Evolutionary conservation across 2,329 filamentous ascomycete genomes (phyloP).

Genomic region (Cytospora piceicola): DNA sequence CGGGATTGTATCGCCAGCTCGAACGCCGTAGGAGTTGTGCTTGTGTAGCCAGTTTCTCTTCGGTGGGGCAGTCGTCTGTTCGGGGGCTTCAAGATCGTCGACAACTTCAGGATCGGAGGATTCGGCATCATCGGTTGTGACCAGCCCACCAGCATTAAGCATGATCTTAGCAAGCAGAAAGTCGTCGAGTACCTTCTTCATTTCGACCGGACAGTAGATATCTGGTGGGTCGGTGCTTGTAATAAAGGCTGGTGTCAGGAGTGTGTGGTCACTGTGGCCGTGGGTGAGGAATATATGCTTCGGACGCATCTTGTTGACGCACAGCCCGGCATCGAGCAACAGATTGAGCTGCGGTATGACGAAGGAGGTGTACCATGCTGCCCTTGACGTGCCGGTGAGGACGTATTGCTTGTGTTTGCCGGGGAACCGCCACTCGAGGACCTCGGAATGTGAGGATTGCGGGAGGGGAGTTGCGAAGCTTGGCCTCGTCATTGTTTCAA

Average conservation of each 20-base stretch:
- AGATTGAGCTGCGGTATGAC: slow-evolving; percentile 54
- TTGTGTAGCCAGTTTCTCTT: slow-evolving; percentile 39
- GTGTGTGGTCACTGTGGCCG: slow-evolving; percentile 52
- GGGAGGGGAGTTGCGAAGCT: slow-evolving; percentile 49
- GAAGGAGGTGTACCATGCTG: slow-evolving; percentile 57
- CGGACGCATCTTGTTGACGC: slow-evolving; percentile 50
- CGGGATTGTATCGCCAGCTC: slow-evolving; percentile 42
- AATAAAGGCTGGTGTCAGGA: slow-evolving; percentile 48
- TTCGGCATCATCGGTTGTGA: slow-evolving; percentile 37
- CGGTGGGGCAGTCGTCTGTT: slow-evolving; percentile 8
- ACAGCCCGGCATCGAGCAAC: slow-evolving; percentile 53
- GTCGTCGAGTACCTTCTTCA: slow-evolving; percentile 44
- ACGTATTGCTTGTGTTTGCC: slow-evolving; percentile 47
- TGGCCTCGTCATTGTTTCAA: slow-evolving; percentile 17
- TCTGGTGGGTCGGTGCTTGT: slow-evolving; percentile 51
- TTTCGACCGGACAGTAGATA: slow-evolving; percentile 48
- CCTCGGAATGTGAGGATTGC: slow-evolving; percentile 48
- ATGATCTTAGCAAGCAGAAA: slow-evolving; percentile 47
- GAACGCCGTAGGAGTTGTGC: slow-evolving; percentile 46
- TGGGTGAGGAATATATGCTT: slow-evolving; percentile 56
- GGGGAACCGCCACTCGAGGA: slow-evolving; percentile 52
- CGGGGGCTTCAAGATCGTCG: slow-evolving; percentile 27
- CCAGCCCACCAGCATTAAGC: slow-evolving; percentile 47
- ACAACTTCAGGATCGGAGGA: slow-evolving; percentile 30
- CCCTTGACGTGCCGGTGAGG: slow-evolving; percentile 52